These are phyloP conservation scores for Evansstolkia leycettana DNA, from an alignment of 495 filamentous ascomycete genomes.

Conservation along the genomic window DNA sequence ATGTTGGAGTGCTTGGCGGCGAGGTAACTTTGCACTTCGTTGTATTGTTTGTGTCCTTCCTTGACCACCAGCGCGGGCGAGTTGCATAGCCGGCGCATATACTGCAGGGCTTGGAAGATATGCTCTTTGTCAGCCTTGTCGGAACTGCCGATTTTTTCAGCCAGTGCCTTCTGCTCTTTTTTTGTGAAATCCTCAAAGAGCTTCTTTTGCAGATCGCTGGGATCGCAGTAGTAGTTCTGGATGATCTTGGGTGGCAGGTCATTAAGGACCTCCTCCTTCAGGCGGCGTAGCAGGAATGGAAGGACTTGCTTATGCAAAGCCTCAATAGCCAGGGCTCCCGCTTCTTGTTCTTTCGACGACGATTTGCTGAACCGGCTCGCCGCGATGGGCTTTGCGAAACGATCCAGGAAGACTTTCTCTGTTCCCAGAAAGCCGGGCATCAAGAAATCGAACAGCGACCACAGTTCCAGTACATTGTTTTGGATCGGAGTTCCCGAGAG, in stretches of 20 bases:
- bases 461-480: constrained; percentile 96
- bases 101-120: constrained; percentile 97
- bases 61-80: constrained; percentile 93
- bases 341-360: constrained; percentile 96
- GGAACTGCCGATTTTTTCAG: constrained; percentile 58
- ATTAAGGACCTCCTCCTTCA: constrained; percentile 96
- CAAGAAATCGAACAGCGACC: constrained; percentile 97
- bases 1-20: constrained; percentile 57
- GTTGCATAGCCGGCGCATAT: constrained; percentile 98
- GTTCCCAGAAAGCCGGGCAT: constrained; percentile 99
- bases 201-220: constrained; percentile 86
- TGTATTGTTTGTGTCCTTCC: constrained; percentile 81
- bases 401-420: constrained; percentile 94
- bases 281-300: constrained; percentile 87
- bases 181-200: constrained; percentile 94
- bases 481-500: constrained; percentile 96
- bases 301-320: constrained; percentile 96
- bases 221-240: constrained; percentile 99
- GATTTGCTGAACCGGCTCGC: constrained; percentile 90
- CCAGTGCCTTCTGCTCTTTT: constrained; percentile 75
- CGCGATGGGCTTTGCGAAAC: constrained; percentile 95
- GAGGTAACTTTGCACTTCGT: constrained; percentile 65
- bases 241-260: constrained; percentile 97
- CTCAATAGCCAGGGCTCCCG: constrained; percentile 89
- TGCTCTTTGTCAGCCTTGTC: constrained; percentile 93